Conservation (phyloP, 176 grass and related monocot genomes). For the Poa pratensis region DNA sequence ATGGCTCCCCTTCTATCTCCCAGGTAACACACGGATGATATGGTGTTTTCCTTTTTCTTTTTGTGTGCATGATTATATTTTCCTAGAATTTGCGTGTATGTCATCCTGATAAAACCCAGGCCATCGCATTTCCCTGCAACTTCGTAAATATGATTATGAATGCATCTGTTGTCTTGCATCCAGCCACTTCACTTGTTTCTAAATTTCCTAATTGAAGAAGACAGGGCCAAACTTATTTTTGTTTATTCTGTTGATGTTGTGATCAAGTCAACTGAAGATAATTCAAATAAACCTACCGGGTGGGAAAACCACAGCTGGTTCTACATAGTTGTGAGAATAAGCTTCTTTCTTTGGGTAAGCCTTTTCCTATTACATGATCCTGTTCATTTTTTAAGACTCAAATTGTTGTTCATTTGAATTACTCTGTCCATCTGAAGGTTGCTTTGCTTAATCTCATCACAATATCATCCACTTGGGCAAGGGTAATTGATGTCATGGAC, state of each 20-base stretch:
- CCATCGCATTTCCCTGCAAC: background rate
- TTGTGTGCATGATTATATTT: background rate
- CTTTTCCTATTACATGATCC: background rate
- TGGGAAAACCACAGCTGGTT: slow-evolving; percentile 82
- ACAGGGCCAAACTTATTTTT: background rate
- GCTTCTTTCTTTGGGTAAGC: slow-evolving; percentile 86
- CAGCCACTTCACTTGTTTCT: background rate
- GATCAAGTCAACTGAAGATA: slow-evolving; percentile 54
- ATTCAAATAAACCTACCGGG: slow-evolving; percentile 44
- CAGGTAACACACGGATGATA: slow-evolving; percentile 53
- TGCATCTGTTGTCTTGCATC: background rate
- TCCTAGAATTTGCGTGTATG: background rate
- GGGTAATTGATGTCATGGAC: slow-evolving; percentile 95
- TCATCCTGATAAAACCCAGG: background rate
- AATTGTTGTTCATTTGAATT: slow-evolving; percentile 7
- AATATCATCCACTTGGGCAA: slow-evolving; percentile 95
- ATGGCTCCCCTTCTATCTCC: slow-evolving; percentile 26
- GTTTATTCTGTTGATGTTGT: background rate
- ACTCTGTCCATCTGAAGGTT: slow-evolving; percentile 58
- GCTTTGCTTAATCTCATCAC: slow-evolving; percentile 95
- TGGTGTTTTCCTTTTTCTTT: background rate
- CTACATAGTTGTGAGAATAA: slow-evolving; percentile 82
- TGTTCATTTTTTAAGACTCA: background rate
- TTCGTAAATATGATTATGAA: background rate
- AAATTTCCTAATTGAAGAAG: background rate